Evolutionary conservation across 768 basidiomycete genomes (phyloP).

Genomic region (Neoboletus brunneissimus): DNA sequence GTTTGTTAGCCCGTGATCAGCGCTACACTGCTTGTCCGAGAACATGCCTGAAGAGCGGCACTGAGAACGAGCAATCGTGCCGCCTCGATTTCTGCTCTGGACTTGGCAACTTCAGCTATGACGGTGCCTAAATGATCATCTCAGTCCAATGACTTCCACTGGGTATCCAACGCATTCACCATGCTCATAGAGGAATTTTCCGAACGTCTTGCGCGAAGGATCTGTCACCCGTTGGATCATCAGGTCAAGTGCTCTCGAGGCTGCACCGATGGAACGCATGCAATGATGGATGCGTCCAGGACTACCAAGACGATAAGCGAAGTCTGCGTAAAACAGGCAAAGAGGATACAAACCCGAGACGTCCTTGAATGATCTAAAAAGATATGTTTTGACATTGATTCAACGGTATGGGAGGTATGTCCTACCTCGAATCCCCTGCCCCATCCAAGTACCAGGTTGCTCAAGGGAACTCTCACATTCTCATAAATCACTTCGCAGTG

Average conservation of each 20-base stretch:
- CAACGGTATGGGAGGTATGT: background rate
- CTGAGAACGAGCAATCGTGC: conserved; percentile 86
- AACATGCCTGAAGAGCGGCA: conserved; percentile 76
- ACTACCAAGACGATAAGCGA: conserved; percentile 36
- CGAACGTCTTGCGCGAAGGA: conserved; percentile 87
- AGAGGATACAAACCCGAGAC: conserved; percentile 65
- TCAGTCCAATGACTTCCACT: background rate
- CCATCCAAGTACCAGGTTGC: conserved; percentile 87
- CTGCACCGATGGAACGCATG: conserved; percentile 94
- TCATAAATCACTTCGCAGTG: conserved; percentile 96
- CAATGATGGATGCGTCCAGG: conserved; percentile 97
- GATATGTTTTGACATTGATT: background rate
- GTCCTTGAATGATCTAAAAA: conserved; percentile 86
- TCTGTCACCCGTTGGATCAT: conserved; percentile 94
- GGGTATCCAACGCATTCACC: conserved; percentile 44
- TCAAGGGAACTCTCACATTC: conserved; percentile 84
- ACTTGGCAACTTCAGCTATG: conserved; percentile 86
- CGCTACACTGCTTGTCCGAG: background rate
- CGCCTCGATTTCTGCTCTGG: conserved; percentile 89
- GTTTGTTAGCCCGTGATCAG: conserved; percentile 1
- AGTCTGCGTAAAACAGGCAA: background rate
- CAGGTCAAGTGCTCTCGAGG: conserved; percentile 78
- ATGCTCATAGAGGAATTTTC: conserved; percentile 87
- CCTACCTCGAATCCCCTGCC: conserved; percentile 89
- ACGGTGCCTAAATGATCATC: conserved; percentile 63